A percentile compares a stretch with the other conserved stretches of the same genome.
phyloP scores from a whole-genome alignment of 2,329 filamentous ascomycete species.

The Epichloe typhina region DNA sequence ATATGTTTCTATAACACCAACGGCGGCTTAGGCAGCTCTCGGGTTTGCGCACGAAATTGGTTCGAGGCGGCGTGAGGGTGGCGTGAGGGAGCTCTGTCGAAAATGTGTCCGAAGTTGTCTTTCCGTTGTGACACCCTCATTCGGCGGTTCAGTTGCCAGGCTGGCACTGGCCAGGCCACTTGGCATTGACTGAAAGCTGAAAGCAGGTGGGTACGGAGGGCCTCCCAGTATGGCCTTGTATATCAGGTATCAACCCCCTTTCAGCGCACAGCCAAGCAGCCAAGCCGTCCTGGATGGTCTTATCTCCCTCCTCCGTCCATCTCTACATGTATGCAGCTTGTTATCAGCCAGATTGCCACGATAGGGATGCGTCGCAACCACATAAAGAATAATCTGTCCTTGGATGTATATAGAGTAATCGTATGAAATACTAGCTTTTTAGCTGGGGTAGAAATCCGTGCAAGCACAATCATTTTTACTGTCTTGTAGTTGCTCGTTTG shows the following conservation, averaged over 20 bases:
- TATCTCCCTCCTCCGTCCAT: too few species aligned
- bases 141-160: slow-evolving; percentile 5
- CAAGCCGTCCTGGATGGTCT: too few species aligned
- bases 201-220: background rate
- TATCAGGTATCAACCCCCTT: slow-evolving; percentile 8
- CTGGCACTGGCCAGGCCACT: slow-evolving; percentile 3
- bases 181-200: background rate
- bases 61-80: background rate
- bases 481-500: too few species aligned
- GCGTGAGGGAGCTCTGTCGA: slow-evolving; percentile 3
- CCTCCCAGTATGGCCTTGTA: slow-evolving; percentile 2
- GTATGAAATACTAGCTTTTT: too few species aligned
- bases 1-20: background rate
- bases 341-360: too few species aligned
- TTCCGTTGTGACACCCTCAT: slow-evolving; percentile 1
- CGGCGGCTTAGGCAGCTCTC: background rate
- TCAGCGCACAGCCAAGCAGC: too few species aligned
- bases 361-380: too few species aligned
- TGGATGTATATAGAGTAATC: too few species aligned
- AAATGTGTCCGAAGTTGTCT: slow-evolving; percentile 7
- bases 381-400: too few species aligned
- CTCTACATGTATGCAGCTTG: too few species aligned
- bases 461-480: too few species aligned
- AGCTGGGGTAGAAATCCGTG: too few species aligned
- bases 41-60: background rate